These are phyloP conservation scores for Lactuca saligna DNA, from an alignment of 129 eudicot genomes.

Conservation along the genomic window DNA sequence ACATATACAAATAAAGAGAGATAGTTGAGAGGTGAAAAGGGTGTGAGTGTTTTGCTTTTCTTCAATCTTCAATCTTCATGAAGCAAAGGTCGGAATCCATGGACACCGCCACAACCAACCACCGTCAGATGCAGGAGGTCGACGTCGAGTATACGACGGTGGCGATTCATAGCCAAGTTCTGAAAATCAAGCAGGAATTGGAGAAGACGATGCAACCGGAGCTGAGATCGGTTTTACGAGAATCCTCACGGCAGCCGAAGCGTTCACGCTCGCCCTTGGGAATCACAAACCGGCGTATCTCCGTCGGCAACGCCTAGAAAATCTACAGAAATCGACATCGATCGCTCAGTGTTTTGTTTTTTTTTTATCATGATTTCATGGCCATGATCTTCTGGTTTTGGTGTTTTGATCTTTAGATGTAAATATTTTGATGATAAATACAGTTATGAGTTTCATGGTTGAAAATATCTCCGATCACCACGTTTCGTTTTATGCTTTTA, in stretches of 20 bases:
- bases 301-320: slow-evolving; percentile 37
- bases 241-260: slow-evolving; percentile 36
- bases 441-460: not conserved
- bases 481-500: not conserved
- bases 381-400: slow-evolving; percentile 7
- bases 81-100: slow-evolving; percentile 31
- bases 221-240: slow-evolving; percentile 33
- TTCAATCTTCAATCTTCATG: not conserved
- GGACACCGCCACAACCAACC: slow-evolving; percentile 23
- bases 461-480: not conserved
- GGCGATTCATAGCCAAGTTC: slow-evolving; percentile 61
- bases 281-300: slow-evolving; percentile 40
- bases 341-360: not conserved
- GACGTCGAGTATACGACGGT: slow-evolving; percentile 26
- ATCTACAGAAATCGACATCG: not conserved
- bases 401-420: slow-evolving; percentile 30
- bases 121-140: slow-evolving; percentile 19
- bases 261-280: slow-evolving; percentile 73
- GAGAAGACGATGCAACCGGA: slow-evolving; percentile 53
- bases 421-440: slow-evolving; percentile 28
- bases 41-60: slow-evolving; percentile 15
- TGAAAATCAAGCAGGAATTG: slow-evolving; percentile 56
- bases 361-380: not conserved
- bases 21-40: slow-evolving; percentile 30
- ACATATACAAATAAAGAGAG: not conserved